Base-by-base conservation (phyloP, 768 basidiomycete genomes). In the Macrocybe gigantea region DNA sequence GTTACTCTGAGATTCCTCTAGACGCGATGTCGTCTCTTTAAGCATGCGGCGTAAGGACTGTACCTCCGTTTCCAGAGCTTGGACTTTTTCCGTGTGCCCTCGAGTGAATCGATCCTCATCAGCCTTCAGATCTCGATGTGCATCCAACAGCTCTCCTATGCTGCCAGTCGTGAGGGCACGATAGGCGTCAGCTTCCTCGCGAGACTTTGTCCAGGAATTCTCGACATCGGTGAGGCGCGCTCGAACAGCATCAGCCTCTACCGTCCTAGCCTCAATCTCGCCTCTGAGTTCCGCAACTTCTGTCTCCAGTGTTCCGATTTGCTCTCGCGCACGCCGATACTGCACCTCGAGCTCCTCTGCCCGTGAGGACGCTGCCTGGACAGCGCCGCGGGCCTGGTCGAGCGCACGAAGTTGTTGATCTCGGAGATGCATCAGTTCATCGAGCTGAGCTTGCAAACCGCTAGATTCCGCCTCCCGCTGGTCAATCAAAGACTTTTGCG, bases 181-280 rank as follows among this genome's bases (percentile, higher is more conserved):
- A 64, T 93, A 83, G 1, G 87, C 82, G 63, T 96, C 94, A 2
- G 93, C 91, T 70, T 97, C 93, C 67, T 94, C 88, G 10, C 93
- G 82, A 38, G 92, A 91, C 64, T 92, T 88, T 22, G 88, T 80
- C 85, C 93, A 96, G 7, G 87, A 82, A 60, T 88, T 92, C 68
- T 96, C 94, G 38, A 85, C 83, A 46, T 94, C 90, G 22, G 78
- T 71, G 38, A 94, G 67, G 47, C 85, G 74, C 7, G 73, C 67
- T 39, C 80, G 77, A 5, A 83, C 73, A 7, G 79, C 64, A 51
- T 94, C 91, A 11, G 82, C 78, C 62, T 96, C 94, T 2, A 77
- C 70, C 1, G 75, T 78, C 50, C 82, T 78, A 2, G 80, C 68
- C 63, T 95, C 92, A 13, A 96, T 68, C 49, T 98, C 95, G 10